A percentile compares a stretch with the other conserved stretches of the same genome.
Conservation (phyloP, 768 basidiomycete genomes). For the Russula earlei region DNA sequence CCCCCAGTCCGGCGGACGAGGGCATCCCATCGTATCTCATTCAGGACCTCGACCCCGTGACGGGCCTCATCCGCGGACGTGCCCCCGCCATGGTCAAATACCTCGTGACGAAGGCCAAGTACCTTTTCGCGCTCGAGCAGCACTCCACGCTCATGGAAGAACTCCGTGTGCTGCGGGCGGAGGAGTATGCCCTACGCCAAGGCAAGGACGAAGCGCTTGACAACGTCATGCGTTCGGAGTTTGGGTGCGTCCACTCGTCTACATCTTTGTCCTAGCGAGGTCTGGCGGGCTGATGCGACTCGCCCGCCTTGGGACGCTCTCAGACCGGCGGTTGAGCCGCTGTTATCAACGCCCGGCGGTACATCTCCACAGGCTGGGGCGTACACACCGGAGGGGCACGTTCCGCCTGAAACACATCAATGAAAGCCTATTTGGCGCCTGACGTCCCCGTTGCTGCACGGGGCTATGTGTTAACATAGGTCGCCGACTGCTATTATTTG, state of each 20-base stretch:
- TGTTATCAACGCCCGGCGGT: slow-evolving; percentile 2
- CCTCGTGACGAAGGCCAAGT: slow-evolving; percentile 67
- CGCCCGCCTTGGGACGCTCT: neutral
- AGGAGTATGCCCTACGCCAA: slow-evolving; percentile 29
- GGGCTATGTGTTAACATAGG: neutral
- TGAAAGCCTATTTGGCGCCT: neutral
- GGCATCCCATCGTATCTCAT: slow-evolving; percentile 46
- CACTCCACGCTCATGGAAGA: slow-evolving; percentile 60
- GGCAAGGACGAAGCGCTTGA: slow-evolving; percentile 24
- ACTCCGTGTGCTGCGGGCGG: slow-evolving; percentile 42
- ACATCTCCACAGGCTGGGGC: slow-evolving; percentile 1
- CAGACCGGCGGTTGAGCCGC: slow-evolving; percentile 10
- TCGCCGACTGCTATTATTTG: neutral
- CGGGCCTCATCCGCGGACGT: slow-evolving; percentile 59
- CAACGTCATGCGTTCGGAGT: slow-evolving; percentile 14
- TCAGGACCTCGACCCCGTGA: slow-evolving; percentile 42
- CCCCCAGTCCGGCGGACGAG: slow-evolving; percentile 30
- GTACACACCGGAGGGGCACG: slow-evolving; percentile 7
- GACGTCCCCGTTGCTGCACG: neutral
- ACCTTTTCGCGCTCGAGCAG: slow-evolving; percentile 56
- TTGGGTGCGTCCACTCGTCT: slow-evolving; percentile 9
- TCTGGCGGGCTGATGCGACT: neutral
- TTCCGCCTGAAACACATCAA: slow-evolving; percentile 6
- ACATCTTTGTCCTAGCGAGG: neutral
- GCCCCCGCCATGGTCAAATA: slow-evolving; percentile 66